Base-by-base conservation (phyloP, 2,329 filamentous ascomycete genomes). In the Diplodia sapinea region DNA sequence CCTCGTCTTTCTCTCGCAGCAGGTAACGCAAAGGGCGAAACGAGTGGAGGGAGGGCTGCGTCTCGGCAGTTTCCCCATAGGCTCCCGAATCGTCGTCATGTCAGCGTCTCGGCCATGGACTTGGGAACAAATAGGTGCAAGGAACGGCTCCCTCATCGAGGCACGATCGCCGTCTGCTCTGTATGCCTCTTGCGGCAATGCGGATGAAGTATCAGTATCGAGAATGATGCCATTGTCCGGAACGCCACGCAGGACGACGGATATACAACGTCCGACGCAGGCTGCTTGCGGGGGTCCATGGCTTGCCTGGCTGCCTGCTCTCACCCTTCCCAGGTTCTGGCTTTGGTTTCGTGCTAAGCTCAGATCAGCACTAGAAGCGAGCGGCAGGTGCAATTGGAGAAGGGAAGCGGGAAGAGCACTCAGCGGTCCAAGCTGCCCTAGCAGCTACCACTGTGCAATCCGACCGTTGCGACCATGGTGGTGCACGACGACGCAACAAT, bases 241-340 rank as follows among this genome's bases (percentile, higher is more conserved):
- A 63, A 52, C 59, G 59, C 59, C 47, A 51, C 59, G 9, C 40
- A 33, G 36, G 59, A 38, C 59, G 59, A 38, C 59, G 47, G 59
- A 51, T 51, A 38, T 47, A 63, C 59, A 5, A n/a, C 59, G 29
- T 29, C 47, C 47, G 59, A n/a, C 40, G 57, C 26, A 29, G 6
- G 54, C 7, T 40, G 52, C 13, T 36, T 38, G 26, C 26, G 26
- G 26, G 26, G 26, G 26, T 26, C 26, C 3, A 26, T 26, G 26
- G 26, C 26, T 26, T 4, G 26, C 26, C 26, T 26, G 26, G 4
- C 9, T 26, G 17, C 43, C 15, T n/a, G 12, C n/a, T 23, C 56
- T 23, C 56, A 20, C 40, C 20, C 31, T 20, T 20, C 43, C 43
- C 43, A 47, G 43, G 13, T 57, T 57, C 43, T 49, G 57, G 15